Evolutionary conservation across 257 asterid species (phyloP).

Genomic region (Solanum chmielewskii): DNA sequence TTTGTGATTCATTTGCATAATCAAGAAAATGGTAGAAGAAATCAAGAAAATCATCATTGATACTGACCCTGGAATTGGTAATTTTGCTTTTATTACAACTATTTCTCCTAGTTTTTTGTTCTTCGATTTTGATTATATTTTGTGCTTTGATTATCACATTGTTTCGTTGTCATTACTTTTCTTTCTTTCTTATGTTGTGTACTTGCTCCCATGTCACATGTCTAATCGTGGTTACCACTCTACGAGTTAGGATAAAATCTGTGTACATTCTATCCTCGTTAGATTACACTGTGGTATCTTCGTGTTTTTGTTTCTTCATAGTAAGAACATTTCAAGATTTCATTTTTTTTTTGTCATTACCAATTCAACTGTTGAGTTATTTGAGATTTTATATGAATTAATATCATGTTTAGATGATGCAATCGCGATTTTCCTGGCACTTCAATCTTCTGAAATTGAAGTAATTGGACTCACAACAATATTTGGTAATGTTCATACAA

Average conservation of each 20-base stretch:
- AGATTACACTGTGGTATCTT: neutral
- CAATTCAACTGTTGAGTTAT: neutral
- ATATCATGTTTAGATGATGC: conserved; percentile 60
- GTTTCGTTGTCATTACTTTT: neutral
- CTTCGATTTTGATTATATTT: neutral
- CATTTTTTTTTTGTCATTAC: neutral
- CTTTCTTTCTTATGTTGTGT: neutral
- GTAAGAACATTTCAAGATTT: neutral
- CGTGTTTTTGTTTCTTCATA: neutral
- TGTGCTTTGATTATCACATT: neutral
- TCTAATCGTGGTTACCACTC: too few species aligned
- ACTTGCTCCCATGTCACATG: too few species aligned
- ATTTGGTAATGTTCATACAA: conserved; percentile 83
- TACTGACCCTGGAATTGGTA: conserved; percentile 94
- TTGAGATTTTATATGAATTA: neutral
- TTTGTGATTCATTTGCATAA: neutral
- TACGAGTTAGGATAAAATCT: neutral
- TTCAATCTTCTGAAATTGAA: conserved; percentile 87
- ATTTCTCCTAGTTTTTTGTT: neutral
- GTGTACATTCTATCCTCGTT: neutral
- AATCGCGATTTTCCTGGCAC: conserved; percentile 86
- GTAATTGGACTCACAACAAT: conserved; percentile 87
- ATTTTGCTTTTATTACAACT: too few species aligned
- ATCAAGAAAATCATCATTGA: conserved; percentile 89
- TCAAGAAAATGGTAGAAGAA: neutral